Evolutionary conservation across 345 rosid species (phyloP), one percentile per base, ranked within the genome.

Genomic region (Salix dunnii): DNA sequence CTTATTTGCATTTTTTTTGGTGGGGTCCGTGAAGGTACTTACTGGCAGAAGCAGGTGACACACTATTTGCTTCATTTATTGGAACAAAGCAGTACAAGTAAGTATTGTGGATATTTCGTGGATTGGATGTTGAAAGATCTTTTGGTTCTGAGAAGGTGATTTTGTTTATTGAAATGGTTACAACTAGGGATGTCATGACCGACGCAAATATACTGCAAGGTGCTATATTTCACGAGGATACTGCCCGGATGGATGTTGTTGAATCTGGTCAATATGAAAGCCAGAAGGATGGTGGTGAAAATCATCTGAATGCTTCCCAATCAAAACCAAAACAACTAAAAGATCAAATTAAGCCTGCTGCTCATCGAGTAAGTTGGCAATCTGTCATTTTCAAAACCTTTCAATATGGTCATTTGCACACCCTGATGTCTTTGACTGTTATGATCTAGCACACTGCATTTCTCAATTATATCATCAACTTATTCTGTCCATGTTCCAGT

Each of bases 81-180:
- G 99, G 99, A 69, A 95, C 99, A 17, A 95, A 89, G 83, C 96
- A 91, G 87, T 95, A 95, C 85, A 88, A 90, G 99, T 95, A 91
- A 84, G 96, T 76, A 27, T 20, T 38, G 31, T 38, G 49, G 36
- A 70, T 69, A 40, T 55, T 40, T 64, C 25, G 65, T 58, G 25
- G 16, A 30, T 62, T 9, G 67, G 13, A 38, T 67, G 53, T 67
- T 33, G 36, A 31, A 63, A 2, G 55, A n/a, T 5, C 62, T 77
- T 46, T 48, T 42, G 5, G 51, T 70, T 71, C 28, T 42, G 48
- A 67, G 69, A 25, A 13, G 3, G 35, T 84, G 66, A 69, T 71
- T 43, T 16, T 42, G 67, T 62, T 67, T 66, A 31, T 68, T 51
- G 78, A 21, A 14, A 76, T 73, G 68, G 35, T 40, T 73, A 68